Percentiles rank a stretch among this genome's conserved stretches.
Conservation (phyloP, 805 yeast species). For the Saturnispora besseyi region DNA sequence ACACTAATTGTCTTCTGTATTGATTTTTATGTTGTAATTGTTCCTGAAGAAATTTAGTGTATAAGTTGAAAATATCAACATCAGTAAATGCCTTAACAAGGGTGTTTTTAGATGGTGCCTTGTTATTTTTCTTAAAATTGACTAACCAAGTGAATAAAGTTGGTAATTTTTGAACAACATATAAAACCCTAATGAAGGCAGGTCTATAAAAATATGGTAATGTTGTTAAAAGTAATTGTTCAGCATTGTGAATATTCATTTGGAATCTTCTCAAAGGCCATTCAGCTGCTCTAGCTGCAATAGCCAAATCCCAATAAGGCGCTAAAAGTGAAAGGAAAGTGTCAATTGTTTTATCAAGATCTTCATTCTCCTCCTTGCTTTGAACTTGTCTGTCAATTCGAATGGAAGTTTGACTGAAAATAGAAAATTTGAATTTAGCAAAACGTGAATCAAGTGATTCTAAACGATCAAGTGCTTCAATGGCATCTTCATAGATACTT, state of each 20-base stretch:
- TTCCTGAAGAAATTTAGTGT: conserved; percentile 45
- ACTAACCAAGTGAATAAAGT: conserved; percentile 64
- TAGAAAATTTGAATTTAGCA: conserved; percentile 52
- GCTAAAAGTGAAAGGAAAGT: conserved; percentile 67
- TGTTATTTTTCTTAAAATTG: conserved; percentile 50
- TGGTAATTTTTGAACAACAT: conserved; percentile 68
- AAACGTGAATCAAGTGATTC: conserved; percentile 69
- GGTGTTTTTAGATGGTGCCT: conserved; percentile 57
- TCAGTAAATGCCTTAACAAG: conserved; percentile 70
- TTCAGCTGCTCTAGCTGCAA: conserved; percentile 77
- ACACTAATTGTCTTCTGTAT: conserved; percentile 64
- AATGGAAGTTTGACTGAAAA: conserved; percentile 79
- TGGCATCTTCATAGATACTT: conserved; percentile 58
- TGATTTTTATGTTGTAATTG: conserved; percentile 46
- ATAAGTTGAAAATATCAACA: conserved; percentile 54
- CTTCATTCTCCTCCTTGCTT: conserved; percentile 64
- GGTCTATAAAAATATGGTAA: conserved; percentile 76
- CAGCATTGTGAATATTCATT: conserved; percentile 73
- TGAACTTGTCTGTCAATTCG: conserved; percentile 76
- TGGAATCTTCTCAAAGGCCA: conserved; percentile 93
- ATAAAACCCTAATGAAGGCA: conserved; percentile 65
- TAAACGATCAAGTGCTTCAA: conserved; percentile 70
- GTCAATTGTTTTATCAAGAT: conserved; percentile 64
- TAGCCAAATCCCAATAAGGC: conserved; percentile 65
- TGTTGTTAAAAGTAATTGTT: conserved; percentile 56